These are phyloP conservation scores for Elaphomyces granulatus DNA, from an alignment of 495 filamentous ascomycete genomes.

Conservation along the genomic window DNA sequence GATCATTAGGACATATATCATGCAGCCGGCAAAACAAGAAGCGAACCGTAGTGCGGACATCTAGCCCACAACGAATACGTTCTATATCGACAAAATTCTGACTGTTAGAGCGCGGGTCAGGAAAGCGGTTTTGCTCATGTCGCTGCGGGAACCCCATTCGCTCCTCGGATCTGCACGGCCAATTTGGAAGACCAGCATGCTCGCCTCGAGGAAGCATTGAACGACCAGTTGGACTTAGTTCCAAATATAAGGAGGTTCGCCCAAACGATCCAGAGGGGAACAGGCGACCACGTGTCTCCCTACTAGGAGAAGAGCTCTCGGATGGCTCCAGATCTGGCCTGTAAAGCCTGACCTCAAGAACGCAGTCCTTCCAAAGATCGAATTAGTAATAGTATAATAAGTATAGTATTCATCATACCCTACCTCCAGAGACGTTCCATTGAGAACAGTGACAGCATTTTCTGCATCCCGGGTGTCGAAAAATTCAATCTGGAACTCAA, in stretches of 20 bases:
- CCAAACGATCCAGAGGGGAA: no score
- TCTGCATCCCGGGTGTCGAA: constrained; percentile 30
- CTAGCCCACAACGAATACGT: constrained; percentile 48
- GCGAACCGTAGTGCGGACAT: constrained; percentile 61
- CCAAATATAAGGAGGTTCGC: no score
- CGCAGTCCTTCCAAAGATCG: no score
- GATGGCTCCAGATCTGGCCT: no score
- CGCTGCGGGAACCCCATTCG: constrained; percentile 18
- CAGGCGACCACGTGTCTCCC: no score
- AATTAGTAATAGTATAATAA: no score
- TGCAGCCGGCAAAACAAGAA: constrained; percentile 4
- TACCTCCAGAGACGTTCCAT: constrained; percentile 35
- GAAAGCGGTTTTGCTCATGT: constrained; percentile 13
- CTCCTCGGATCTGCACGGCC: no score
- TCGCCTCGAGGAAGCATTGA: constrained; percentile 21
- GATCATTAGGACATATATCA: constrained; percentile 6
- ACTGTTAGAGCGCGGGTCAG: constrained; percentile 24
- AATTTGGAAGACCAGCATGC: constrained; percentile 16
- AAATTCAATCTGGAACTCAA: constrained; percentile 37
- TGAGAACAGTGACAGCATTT: constrained; percentile 25
- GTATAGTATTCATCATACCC: no score
- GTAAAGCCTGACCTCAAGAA: no score
- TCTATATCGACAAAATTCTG: constrained; percentile 55
- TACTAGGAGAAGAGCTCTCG: no score
- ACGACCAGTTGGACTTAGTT: constrained; percentile 28